phyloP scores from a whole-genome alignment of 2,329 filamentous ascomycete genomes.

The Aspergillus cejpii region DNA sequence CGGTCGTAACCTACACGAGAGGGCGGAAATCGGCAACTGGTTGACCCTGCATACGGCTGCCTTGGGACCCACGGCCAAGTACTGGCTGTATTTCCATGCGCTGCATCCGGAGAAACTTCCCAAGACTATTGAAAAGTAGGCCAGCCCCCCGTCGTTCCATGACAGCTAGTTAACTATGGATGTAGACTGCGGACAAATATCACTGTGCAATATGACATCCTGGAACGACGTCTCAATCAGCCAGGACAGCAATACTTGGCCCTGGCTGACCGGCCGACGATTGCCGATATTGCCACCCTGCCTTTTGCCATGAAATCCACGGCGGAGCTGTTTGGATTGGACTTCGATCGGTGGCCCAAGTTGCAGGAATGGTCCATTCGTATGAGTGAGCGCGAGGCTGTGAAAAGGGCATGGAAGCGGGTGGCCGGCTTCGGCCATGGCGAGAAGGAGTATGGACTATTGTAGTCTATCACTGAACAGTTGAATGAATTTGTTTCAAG shows the following conservation, averaged over 20 bases:
- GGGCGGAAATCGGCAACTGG: neutral
- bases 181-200: neutral
- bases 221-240: neutral
- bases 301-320: neutral
- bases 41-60: neutral
- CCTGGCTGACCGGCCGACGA: neutral
- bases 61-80: neutral
- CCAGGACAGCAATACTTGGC: neutral
- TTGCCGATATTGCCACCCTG: neutral
- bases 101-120: neutral
- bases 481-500: too few relatives aligned
- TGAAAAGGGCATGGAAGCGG: neutral
- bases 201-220: neutral
- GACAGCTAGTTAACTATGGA: neutral
- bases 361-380: neutral
- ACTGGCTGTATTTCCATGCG: neutral
- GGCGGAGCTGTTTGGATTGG: neutral
- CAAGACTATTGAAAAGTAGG: neutral
- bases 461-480: too few relatives aligned
- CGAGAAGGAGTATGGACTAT: neutral
- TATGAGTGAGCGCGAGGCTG: neutral
- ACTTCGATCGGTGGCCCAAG: neutral
- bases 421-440: neutral
- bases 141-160: neutral
- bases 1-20: neutral